phyloP scores from a whole-genome alignment of 768 basidiomycete species.

The Podaxis sp. region DNA sequence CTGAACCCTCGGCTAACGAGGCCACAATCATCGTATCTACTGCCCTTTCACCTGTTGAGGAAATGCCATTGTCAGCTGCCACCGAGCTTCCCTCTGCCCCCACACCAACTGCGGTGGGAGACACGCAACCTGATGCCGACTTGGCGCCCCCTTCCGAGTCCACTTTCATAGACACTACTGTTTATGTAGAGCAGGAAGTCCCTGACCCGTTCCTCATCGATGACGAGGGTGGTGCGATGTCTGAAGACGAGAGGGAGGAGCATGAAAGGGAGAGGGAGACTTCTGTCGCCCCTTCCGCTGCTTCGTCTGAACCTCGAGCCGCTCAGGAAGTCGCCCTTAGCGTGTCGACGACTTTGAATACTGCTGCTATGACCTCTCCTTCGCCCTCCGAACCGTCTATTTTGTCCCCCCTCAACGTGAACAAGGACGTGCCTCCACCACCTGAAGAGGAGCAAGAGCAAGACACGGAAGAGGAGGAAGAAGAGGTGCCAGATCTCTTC shows the following conservation, averaged over 20 bases:
- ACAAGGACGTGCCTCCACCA: constrained; percentile 55
- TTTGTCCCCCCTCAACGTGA: constrained; percentile 30
- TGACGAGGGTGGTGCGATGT: constrained; percentile 41
- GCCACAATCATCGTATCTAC: background rate
- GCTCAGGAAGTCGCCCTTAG: constrained; percentile 42
- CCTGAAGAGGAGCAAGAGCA: constrained; percentile 10
- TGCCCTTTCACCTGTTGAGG: constrained; percentile 3
- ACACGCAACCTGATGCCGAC: background rate
- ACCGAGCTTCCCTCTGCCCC: background rate
- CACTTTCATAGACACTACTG: constrained; percentile 11
- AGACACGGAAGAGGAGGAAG: constrained; percentile 32
- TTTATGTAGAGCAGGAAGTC: constrained; percentile 40
- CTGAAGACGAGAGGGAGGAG: constrained; percentile 31
- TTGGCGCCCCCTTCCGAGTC: background rate
- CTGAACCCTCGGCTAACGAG: background rate
- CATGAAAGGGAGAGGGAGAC: constrained; percentile 14
- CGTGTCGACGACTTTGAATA: constrained; percentile 13
- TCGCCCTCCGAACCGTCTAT: constrained; percentile 18
- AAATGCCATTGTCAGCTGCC: background rate
- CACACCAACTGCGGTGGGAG: background rate
- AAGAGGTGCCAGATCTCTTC: constrained; percentile 53
- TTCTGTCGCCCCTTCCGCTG: constrained; percentile 26
- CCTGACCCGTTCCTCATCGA: constrained; percentile 64
- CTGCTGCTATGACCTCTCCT: constrained; percentile 19
- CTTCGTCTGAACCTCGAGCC: constrained; percentile 25